These are phyloP conservation scores for Colletotrichum magnum DNA, from an alignment of 2,329 filamentous ascomycete genomes.

Conservation along the genomic window DNA sequence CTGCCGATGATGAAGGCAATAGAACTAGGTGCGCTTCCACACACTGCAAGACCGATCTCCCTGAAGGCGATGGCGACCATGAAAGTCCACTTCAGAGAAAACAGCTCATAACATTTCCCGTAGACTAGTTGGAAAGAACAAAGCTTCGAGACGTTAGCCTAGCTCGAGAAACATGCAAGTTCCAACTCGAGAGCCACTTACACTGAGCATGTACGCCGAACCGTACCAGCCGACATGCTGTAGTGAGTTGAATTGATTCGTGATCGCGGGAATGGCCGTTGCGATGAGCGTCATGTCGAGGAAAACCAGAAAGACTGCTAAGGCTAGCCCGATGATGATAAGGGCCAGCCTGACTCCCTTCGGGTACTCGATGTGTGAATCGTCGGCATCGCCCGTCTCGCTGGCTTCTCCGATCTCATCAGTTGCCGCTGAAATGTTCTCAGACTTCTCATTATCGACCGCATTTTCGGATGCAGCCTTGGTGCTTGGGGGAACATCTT, in stretches of 20 bases:
- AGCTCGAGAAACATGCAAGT: neutral
- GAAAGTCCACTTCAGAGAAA: constrained; percentile 47
- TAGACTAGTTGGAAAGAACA: constrained; percentile 47
- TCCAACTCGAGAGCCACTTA: constrained; percentile 45
- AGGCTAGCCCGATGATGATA: constrained; percentile 66
- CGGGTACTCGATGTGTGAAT: constrained; percentile 20
- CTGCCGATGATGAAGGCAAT: constrained; percentile 54
- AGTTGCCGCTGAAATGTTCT: too few species aligned
- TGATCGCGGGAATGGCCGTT: constrained; percentile 62
- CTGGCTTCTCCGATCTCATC: constrained; percentile 9
- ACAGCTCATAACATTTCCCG: constrained; percentile 49
- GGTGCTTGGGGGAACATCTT: neutral
- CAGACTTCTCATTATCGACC: neutral
- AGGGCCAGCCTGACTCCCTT: constrained; percentile 56
- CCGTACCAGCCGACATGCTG: constrained; percentile 71
- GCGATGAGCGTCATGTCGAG: constrained; percentile 44
- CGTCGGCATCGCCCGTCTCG: neutral
- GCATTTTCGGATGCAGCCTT: neutral
- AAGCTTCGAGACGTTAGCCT: constrained; percentile 42
- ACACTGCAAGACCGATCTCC: constrained; percentile 45
- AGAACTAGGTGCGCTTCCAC: constrained; percentile 48
- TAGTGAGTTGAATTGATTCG: constrained; percentile 64
- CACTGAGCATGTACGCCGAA: constrained; percentile 60
- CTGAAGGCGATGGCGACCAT: constrained; percentile 45
- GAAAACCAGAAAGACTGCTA: constrained; percentile 66